Percentiles rank a stretch among this genome's conserved stretches.
phyloP scores from a whole-genome alignment of 1,284 basidiomycete species.

The Uromyces viciae-fabae region DNA sequence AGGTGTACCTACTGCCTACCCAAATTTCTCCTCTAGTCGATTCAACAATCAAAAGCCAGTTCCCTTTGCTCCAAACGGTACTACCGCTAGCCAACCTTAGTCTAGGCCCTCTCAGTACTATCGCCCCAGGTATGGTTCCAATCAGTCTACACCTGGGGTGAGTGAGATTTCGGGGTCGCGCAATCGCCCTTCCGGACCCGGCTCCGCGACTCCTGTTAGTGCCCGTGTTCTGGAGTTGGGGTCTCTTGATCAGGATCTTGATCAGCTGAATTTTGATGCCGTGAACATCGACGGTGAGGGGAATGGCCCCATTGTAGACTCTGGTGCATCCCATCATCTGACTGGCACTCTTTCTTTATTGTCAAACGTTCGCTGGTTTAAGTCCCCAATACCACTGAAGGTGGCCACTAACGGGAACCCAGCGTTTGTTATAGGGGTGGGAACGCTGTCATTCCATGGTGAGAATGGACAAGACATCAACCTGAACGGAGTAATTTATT shows the following conservation, averaged over 20 bases:
- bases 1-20: background rate
- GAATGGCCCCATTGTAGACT: background rate
- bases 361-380: background rate
- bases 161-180: too few relatives aligned
- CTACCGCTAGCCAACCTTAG: too few relatives aligned
- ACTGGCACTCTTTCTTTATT: background rate
- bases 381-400: background rate
- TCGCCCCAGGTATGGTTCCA: background rate
- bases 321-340: slow-evolving; percentile 13
- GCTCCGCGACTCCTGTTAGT: too few relatives aligned
- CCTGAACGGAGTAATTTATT: background rate
- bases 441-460: background rate
- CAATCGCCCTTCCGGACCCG: too few relatives aligned
- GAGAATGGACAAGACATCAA: background rate
- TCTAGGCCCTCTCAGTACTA: background rate
- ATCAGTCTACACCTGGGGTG: background rate
- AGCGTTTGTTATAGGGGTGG: background rate
- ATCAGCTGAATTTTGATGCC: background rate
- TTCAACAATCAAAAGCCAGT: background rate
- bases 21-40: background rate
- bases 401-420: background rate
- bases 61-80: too few relatives aligned
- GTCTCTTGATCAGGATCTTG: background rate
- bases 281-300: background rate
- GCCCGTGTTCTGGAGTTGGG: background rate